Base-by-base conservation (phyloP, 805 yeast species). In the Komagataella kurtzmanii region DNA sequence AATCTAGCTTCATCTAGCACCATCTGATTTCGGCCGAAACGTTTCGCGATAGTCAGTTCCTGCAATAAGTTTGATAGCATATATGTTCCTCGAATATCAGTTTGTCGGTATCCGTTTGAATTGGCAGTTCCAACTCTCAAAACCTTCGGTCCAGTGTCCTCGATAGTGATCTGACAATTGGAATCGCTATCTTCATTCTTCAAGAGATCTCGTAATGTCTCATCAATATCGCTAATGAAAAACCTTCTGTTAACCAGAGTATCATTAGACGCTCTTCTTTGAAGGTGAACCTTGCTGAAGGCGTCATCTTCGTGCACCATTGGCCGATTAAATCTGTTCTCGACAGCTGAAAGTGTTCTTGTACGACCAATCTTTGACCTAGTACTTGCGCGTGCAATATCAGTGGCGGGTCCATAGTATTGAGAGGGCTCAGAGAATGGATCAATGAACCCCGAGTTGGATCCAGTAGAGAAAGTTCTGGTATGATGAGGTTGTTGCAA, bases 31-130 rank as follows among this genome's bases (percentile, higher is more conserved):
- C 91, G 74, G 7, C 96, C 96, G 63, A 81, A 77, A 52, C 85
- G 71, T 61, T 85, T 80, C 12, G 97, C 97, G 54, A 88, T 80
- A 0, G 96, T 88, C 56, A 89, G 72, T 65, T 89, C 97, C 68
- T 89, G 97, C 52, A 89, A 72, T 45, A 90, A 67, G 65, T 90
- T 90, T 0, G 93, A 83, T 49, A 89, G 68, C 90, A 85, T 85
- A 61, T 89, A 89, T 0, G 96, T 89, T 3, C 97, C 97, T 54
- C 95, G 70, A 52, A 89, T 75, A 54, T 83, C 86, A 51, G 77
- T 76, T 57, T 78, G 82, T 44, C 79, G 81, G 67, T 68, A 87
- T 1, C 97, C 97, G 59, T 81, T 79, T 3, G 96, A 88, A 61
- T 86, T 85, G 44, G 83, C 88, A 2, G 97, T 88, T 7, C 93